Conservation (phyloP, 2,329 filamentous ascomycete species). For the Xylariales sp. region DNA sequence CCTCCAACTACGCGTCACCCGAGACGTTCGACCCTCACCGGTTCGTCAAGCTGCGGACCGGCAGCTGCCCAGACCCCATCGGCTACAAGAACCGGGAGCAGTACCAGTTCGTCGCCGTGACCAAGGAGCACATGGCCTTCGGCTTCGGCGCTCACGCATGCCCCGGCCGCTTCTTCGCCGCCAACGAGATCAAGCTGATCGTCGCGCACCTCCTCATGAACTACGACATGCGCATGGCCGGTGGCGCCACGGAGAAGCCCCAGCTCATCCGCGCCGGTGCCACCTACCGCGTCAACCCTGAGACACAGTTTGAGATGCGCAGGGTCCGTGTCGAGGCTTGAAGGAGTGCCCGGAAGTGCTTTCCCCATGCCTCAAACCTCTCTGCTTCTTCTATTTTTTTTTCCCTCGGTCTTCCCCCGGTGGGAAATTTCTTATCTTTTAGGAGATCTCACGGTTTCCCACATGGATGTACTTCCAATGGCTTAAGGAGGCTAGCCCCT, state of each 20-base stretch:
- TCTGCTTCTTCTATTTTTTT: too few relatives aligned
- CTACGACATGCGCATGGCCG: conserved; percentile 28
- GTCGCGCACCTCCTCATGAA: conserved; percentile 32
- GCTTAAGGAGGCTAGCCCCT: too few relatives aligned
- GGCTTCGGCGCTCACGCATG: conserved; percentile 35
- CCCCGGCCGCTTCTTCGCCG: conserved; percentile 37
- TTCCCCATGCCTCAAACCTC: too few relatives aligned
- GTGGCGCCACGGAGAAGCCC: conserved; percentile 16
- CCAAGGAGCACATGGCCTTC: conserved; percentile 27
- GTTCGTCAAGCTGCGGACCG: conserved; percentile 26
- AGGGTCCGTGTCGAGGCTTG: too few relatives aligned
- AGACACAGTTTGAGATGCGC: too few relatives aligned
- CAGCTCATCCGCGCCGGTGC: too few relatives aligned
- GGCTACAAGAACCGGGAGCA: conserved; percentile 23
- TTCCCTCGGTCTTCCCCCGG: too few relatives aligned
- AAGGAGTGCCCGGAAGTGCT: too few relatives aligned
- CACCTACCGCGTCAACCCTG: too few relatives aligned
- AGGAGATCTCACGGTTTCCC: too few relatives aligned
- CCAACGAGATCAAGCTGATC: conserved; percentile 39
- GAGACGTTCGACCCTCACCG: conserved; percentile 29
- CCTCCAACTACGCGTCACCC: conserved; percentile 20
- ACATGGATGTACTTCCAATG: too few relatives aligned
- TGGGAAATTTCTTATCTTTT: too few relatives aligned
- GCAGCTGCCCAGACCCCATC: conserved; percentile 16
- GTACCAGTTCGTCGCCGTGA: conserved; percentile 36